phyloP scores from a whole-genome alignment of 225 moss, liverwort and hornwort genomes.

The Pseudisothecium myosuroides region DNA sequence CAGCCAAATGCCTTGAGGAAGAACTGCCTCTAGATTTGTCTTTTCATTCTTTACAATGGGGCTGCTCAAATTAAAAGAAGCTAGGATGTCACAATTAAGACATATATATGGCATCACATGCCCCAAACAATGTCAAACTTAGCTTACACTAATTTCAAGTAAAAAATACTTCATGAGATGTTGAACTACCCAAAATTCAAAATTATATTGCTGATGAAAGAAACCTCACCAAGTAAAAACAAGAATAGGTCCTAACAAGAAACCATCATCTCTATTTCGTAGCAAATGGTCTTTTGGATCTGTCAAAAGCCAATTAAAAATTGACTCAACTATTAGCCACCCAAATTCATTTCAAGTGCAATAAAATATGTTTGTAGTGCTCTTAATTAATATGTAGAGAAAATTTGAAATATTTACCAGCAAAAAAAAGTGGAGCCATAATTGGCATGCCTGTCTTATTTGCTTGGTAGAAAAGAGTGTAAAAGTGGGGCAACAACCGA shows the following conservation, averaged over 20 bases:
- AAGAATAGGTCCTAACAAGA: constrained; percentile 65
- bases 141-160: neutral
- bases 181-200: neutral
- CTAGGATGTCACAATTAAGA: neutral
- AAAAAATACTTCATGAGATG: neutral
- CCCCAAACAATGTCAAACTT: neutral
- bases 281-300: constrained; percentile 60
- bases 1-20: constrained; percentile 72
- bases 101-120: neutral
- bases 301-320: neutral
- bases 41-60: constrained; percentile 2
- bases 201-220: neutral
- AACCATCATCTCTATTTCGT: constrained; percentile 52
- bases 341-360: neutral
- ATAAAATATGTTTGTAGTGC: neutral
- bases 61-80: constrained; percentile 6
- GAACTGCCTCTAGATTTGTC: constrained; percentile 11
- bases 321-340: neutral
- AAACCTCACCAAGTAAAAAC: constrained; percentile 49
- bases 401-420: constrained; percentile 21
- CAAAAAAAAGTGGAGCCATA: constrained; percentile 71
- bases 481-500: constrained; percentile 65
- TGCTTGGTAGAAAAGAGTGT: constrained; percentile 72
- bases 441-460: constrained; percentile 47
- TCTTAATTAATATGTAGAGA: neutral